Evolutionary conservation across 225 moss, liverwort and hornwort genomes (phyloP), one percentile per base, ranked within the genome.

Genomic region (Antitrichia curtipendula): DNA sequence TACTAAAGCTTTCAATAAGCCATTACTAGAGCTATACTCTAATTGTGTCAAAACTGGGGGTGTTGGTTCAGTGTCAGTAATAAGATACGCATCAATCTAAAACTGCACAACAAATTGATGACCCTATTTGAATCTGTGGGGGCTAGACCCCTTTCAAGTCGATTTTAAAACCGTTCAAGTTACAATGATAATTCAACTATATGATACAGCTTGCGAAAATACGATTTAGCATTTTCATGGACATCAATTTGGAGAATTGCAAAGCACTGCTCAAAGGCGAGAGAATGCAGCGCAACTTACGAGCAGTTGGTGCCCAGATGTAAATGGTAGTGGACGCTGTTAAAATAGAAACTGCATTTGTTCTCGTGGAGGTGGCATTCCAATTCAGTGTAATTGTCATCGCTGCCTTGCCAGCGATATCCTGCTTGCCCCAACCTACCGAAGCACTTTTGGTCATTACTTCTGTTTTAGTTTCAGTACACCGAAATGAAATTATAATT

Each of bases 271-370:
- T 75, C 62, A 52, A 53, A 40, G 45, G 38, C 11, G 61, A 72
- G 78, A 75, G 49, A 60, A 75, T 10, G 22, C 16, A 81, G 50
- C 61, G 40, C 61, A 81, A 87, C 92, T 90, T 87, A 94, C 92
- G 82, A 59, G 92, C 94, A 70, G 90, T 94, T 75, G 94, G 92
- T 89, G 94, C 90, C 94, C 91, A 94, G 70, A 94, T 90, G 69
- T 61, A 87, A 65, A 94, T 94, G 76, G 40, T 84, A 9, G 86
- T 75, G 81, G 87, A 82, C 43, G 79, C 38, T 59, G 85, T 70
- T 45, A 71, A 69, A 19, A 83, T 74, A 22, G 71, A 31, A 53
- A 75, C 49, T 27, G 41, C 77, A 75, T 86, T 82, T 10, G 83
- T 83, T 27, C 27, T 78, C 56, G 58, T 6, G 43, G 83, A 84